Percentiles rank a stretch among this genome's conserved stretches.
Evolutionary conservation across 768 basidiomycete species (phyloP).

Genomic region (Pulveroboletus sp.): DNA sequence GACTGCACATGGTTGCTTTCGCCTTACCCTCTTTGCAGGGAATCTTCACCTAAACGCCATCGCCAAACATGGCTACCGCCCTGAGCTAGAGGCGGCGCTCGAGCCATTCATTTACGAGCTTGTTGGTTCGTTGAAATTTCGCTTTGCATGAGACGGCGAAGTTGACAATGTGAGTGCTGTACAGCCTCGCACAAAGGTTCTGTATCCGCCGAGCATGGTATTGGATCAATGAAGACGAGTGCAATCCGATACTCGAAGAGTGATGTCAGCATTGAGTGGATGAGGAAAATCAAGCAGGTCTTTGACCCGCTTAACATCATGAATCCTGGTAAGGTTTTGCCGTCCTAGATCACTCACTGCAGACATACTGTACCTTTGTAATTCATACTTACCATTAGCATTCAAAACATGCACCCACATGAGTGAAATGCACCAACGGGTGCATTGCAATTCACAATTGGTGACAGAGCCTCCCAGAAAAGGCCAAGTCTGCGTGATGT

Average conservation of each 20-base stretch:
- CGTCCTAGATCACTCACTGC: slow-evolving; percentile 1
- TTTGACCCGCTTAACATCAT: slow-evolving; percentile 92
- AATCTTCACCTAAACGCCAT: slow-evolving; percentile 93
- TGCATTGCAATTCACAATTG: not conserved
- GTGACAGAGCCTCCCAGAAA: slow-evolving; percentile 12
- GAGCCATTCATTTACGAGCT: slow-evolving; percentile 97
- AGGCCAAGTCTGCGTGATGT: not conserved
- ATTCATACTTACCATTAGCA: too few relatives aligned
- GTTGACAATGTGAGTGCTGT: slow-evolving; percentile 1
- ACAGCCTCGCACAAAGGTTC: slow-evolving; percentile 80
- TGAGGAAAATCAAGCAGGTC: slow-evolving; percentile 84
- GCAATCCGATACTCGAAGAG: slow-evolving; percentile 88
- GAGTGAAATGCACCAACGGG: too few relatives aligned
- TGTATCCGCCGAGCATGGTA: slow-evolving; percentile 95
- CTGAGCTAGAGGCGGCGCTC: slow-evolving; percentile 80
- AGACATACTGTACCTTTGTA: not conserved
- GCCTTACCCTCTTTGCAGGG: slow-evolving; percentile 42
- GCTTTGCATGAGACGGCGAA: not conserved
- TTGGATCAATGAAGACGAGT: slow-evolving; percentile 93
- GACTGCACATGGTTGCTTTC: not conserved
- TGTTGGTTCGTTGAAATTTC: slow-evolving; percentile 52
- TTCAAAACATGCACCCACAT: too few relatives aligned
- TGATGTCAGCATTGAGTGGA: slow-evolving; percentile 74
- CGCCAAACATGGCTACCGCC: slow-evolving; percentile 69
- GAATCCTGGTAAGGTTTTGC: slow-evolving; percentile 85